Conservation (phyloP, 805 yeast genomes). For the Pichia cephalocereana region DNA sequence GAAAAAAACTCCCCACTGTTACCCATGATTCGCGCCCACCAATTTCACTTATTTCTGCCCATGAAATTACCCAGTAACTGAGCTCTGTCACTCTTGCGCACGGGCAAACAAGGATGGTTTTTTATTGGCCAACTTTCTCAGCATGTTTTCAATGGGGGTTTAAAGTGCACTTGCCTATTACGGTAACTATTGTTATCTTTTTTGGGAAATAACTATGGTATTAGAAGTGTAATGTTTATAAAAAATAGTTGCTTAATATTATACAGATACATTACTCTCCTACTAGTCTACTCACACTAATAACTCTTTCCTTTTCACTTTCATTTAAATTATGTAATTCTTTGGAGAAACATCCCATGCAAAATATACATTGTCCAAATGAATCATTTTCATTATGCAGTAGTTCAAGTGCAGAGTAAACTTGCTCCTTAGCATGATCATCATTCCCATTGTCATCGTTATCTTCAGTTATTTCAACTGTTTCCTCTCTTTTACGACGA, state of each 20-base stretch:
- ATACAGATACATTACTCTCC: not conserved
- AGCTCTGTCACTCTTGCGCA: not conserved
- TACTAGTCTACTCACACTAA: not conserved
- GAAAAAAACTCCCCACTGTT: no score
- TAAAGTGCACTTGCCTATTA: not conserved
- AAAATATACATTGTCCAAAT: conserved; percentile 20
- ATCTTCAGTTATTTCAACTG: conserved; percentile 4
- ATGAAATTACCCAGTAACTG: no score
- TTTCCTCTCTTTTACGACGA: not conserved
- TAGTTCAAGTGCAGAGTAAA: conserved; percentile 11
- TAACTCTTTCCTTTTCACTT: not conserved
- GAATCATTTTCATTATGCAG: conserved; percentile 15
- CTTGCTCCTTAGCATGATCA: not conserved
- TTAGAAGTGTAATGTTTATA: no score
- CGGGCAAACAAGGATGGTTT: not conserved
- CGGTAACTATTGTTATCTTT: not conserved
- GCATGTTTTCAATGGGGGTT: no score
- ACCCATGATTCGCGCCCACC: no score
- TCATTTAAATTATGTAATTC: conserved; percentile 3
- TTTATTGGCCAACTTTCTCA: not conserved
- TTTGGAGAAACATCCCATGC: conserved; percentile 17
- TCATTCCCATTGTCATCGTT: not conserved
- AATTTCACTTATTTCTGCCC: no score
- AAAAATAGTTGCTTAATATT: no score
- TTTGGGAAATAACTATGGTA: not conserved